Evolutionary conservation across 2,329 filamentous ascomycete genomes (phyloP), one percentile per base, ranked within the genome.

Genomic region (Aspergillus brunneoviolaceus): DNA sequence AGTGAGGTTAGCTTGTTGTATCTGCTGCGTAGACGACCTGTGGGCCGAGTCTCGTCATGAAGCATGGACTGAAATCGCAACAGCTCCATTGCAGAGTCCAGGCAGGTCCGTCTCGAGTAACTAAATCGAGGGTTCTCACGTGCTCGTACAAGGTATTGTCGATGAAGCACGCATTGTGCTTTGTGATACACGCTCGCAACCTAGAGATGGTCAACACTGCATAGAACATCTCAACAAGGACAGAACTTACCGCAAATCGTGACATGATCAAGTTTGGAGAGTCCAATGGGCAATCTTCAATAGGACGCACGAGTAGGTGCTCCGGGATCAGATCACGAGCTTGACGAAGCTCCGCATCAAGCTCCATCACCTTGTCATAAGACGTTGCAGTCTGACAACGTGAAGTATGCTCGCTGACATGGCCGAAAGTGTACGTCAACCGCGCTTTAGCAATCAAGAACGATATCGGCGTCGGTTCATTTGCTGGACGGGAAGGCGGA

Each of bases 141-240:
- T 5, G 92, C 90, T 60, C 88, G 85, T n/a, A 85, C 82, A 60
- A 96, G 84, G 73, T 95, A 97, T 64, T 92, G 92, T 54, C 92
- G 85, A 74, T 99, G 95, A 45, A 99, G 84, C 23, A 96, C 85
- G 69, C 92, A 96, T 68, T 96, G 84, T 19, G 92, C 90, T 77
- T 96, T 96, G 64, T 96, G 87, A 71, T 92, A 96, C 5, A 97
- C 79, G 53, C 95, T 88, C 63, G 95, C 91, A 33, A 97, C 67
- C 76, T 78, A 51, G 12, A 48, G 51, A 49, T 12, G 10, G 49
- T 67, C 49, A 69, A 65, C 52, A 53, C 39, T 29, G 57, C 19
- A 27, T 33, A 21, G 27, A 33, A 19, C 19, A 3, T 12, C 16
- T 2, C n/a, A 19, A 21, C 12, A 9, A 5, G 16, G 12, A 47